Evolutionary conservation across 1,284 basidiomycete genomes (phyloP).

Genomic region (Trametes hirsuta): DNA sequence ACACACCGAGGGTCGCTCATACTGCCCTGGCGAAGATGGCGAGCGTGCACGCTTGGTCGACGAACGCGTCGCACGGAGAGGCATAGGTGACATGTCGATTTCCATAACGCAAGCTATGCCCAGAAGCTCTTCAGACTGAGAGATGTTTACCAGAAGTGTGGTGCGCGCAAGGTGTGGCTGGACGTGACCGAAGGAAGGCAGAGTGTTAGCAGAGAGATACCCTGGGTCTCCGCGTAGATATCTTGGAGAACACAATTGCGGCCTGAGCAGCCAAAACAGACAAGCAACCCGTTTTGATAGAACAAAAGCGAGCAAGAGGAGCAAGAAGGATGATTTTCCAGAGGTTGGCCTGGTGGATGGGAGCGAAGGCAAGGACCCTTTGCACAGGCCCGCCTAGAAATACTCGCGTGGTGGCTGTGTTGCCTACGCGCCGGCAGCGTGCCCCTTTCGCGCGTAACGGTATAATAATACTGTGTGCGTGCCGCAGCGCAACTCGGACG

Average conservation of each 20-base stretch:
- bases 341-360: neutral
- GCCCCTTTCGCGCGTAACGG: too few species aligned
- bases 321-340: neutral
- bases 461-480: too few species aligned
- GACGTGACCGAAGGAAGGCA: neutral
- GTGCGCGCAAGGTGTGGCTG: neutral
- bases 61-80: conserved; percentile 40
- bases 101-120: conserved; percentile 28
- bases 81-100: conserved; percentile 45
- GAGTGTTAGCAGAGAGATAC: too few species aligned
- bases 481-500: too few species aligned
- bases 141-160: neutral
- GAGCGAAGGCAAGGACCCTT: neutral
- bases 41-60: conserved; percentile 59
- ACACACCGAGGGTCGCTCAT: conserved; percentile 56
- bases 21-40: conserved; percentile 46
- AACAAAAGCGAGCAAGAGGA: neutral
- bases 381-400: neutral
- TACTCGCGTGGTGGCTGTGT: conserved; percentile 11
- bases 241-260: too few species aligned
- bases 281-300: neutral
- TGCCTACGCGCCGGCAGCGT: too few species aligned
- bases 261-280: neutral
- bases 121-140: neutral
- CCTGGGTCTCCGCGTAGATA: too few species aligned